Conservation (phyloP, 78 protist species). For the Speleostelium caveatum region DNA sequence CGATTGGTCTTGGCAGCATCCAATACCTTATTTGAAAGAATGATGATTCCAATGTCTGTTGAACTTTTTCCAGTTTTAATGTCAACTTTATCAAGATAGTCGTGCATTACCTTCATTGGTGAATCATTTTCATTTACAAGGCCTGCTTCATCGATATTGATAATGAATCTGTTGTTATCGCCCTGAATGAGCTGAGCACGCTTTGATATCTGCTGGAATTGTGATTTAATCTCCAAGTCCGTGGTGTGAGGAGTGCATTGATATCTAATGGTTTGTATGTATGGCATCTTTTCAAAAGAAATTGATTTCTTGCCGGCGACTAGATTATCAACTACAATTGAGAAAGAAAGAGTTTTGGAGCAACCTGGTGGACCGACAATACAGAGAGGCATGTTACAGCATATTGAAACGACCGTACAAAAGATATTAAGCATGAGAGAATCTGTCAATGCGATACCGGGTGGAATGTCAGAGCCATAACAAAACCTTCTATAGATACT, state of each 20-base stretch:
- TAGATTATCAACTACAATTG: slow-evolving; percentile 24
- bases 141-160: slow-evolving; percentile 42
- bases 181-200: neutral
- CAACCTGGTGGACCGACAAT: slow-evolving; percentile 78
- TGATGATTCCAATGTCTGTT: slow-evolving; percentile 16
- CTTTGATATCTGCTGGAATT: no score
- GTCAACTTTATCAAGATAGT: slow-evolving; percentile 51
- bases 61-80: slow-evolving; percentile 8
- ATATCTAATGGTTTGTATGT: neutral
- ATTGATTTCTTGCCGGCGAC: neutral
- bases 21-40: slow-evolving; percentile 46
- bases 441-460: slow-evolving; percentile 51
- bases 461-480: slow-evolving; percentile 4
- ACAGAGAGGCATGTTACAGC: slow-evolving; percentile 17
- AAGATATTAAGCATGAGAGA: slow-evolving; percentile 31
- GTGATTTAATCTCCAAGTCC: slow-evolving; percentile 40
- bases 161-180: neutral
- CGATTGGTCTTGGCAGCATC: slow-evolving; percentile 75
- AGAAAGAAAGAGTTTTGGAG: slow-evolving; percentile 31
- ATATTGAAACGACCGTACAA: neutral
- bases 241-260: slow-evolving; percentile 53
- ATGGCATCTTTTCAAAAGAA: slow-evolving; percentile 1
- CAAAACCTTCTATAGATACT: slow-evolving; percentile 11
- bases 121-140: slow-evolving; percentile 32
- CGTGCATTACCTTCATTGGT: slow-evolving; percentile 63